Base-by-base conservation (phyloP, 1,139 yeast species). In the Casaregolazyma suthepensis region DNA sequence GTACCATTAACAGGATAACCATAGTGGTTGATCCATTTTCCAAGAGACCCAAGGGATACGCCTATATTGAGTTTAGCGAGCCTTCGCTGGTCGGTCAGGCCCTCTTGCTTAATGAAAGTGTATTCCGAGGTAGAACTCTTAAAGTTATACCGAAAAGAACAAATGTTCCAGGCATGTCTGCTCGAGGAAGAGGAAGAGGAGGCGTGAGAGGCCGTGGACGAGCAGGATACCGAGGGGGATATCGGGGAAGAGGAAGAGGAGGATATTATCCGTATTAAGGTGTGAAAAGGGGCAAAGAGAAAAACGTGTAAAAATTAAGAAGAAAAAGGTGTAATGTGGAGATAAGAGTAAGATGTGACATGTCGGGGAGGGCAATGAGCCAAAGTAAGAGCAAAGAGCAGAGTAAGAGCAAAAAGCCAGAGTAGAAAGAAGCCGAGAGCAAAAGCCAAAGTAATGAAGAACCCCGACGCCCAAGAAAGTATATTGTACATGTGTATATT, bases 21-120 rank as follows among this genome's bases (percentile, higher is more conserved):
- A 86, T 91, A 53, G 72, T 86, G 67, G 74, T 79, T 59, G 86
- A 88, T 71, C 83, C 82, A 64, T 74, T 72, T 63, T 82, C 91
- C 0, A 94, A 95, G 1, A 82, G 78, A 59, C 94, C 96, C 43
- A 87, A 85, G 68, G 96, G 96, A 3, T 87, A 78, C 71, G 96
- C 96, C 1, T 88, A 87, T 68, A 78, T 88, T 61, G 96, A 88
- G 66, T 87, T 86, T 66, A 80, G 83, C 38, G 84, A 81, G 63
- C 78, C 78, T 1, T 78, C 78, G 17, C 75, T 79, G 3, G 93
- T 87, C 1, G 72, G 79, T 18, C 76, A 80, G 59, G 94, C 96
- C 0, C 75, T 87, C 45, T 78, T 78, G 9, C 75, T 85, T 59
- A 83, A 85, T 63, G 94, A 87, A 35, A 72, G 82, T 3, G 73